Evolutionary conservation across 352 stramenopile genomes (phyloP).

Genomic region (Discostella stelligera): DNA sequence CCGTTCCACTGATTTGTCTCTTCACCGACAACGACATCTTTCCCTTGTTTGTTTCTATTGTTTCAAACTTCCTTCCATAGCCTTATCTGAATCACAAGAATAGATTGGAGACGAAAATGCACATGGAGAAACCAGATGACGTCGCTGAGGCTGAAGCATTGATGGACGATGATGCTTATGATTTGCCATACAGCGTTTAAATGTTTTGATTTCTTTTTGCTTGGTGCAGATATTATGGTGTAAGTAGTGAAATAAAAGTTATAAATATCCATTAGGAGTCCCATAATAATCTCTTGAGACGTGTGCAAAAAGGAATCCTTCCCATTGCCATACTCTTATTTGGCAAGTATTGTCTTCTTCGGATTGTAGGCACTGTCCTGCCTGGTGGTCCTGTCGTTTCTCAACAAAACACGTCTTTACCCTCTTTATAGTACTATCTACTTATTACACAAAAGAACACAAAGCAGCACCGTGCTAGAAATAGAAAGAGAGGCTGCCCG

Average conservation of each 20-base stretch:
- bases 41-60: background rate
- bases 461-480: no score
- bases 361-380: no score
- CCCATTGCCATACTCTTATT: no score
- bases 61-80: background rate
- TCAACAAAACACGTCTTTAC: no score
- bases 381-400: no score
- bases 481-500: no score
- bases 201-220: background rate
- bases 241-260: background rate
- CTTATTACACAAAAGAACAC: no score
- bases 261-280: background rate
- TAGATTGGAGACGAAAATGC: conserved; percentile 17
- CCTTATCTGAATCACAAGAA: conserved; percentile 13
- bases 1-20: background rate
- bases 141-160: background rate
- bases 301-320: no score
- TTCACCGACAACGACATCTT: background rate
- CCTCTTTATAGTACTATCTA: no score
- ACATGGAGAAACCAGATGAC: conserved; percentile 2
- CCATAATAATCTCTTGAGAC: background rate
- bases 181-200: conserved; percentile 17
- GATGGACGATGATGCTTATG: conserved; percentile 29
- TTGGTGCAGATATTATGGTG: background rate
- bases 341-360: no score